These are phyloP conservation scores for Dentipellis sp. DNA, from an alignment of 768 basidiomycete species.

Conservation along the genomic window DNA sequence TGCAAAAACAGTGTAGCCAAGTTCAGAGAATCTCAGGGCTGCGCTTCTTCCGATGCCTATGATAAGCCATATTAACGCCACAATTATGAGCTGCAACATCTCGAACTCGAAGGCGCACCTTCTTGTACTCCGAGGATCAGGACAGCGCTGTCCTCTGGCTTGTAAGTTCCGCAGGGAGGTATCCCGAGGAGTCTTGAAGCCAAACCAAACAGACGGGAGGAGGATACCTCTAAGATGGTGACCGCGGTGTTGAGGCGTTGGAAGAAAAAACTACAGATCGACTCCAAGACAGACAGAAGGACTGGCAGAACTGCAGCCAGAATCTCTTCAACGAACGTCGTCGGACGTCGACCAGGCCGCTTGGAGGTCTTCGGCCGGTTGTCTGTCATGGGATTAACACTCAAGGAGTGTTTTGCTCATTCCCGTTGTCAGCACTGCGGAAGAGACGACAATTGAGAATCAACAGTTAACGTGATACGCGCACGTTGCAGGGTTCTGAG, in stretches of 20 bases:
- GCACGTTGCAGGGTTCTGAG: too few relatives aligned
- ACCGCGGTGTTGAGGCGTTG: slow-evolving; percentile 6
- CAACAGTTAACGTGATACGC: too few relatives aligned
- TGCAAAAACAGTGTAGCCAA: slow-evolving; percentile 25
- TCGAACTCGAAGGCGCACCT: slow-evolving; percentile 11
- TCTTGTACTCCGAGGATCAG: slow-evolving; percentile 22
- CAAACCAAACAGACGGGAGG: slow-evolving; percentile 7
- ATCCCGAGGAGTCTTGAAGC: slow-evolving; percentile 10
- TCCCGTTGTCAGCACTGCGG: too few relatives aligned
- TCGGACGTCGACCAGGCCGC: not conserved
- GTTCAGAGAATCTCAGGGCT: slow-evolving; percentile 23
- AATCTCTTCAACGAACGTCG: not conserved
- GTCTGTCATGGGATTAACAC: too few relatives aligned
- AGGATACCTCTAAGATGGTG: slow-evolving; percentile 9
- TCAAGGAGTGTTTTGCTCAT: too few relatives aligned
- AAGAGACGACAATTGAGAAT: too few relatives aligned
- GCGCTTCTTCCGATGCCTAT: slow-evolving; percentile 22
- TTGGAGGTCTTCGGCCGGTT: too few relatives aligned
- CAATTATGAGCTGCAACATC: not conserved
- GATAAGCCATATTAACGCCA: slow-evolving; percentile 5
- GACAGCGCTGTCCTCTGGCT: slow-evolving; percentile 20
- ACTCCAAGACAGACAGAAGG: slow-evolving; percentile 2
- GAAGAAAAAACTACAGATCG: slow-evolving; percentile 9
- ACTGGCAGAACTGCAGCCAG: not conserved
- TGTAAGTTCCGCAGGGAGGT: slow-evolving; percentile 17